Base-by-base conservation (phyloP, 202 grass and related monocot species). In the Panicum hallii region DNA sequence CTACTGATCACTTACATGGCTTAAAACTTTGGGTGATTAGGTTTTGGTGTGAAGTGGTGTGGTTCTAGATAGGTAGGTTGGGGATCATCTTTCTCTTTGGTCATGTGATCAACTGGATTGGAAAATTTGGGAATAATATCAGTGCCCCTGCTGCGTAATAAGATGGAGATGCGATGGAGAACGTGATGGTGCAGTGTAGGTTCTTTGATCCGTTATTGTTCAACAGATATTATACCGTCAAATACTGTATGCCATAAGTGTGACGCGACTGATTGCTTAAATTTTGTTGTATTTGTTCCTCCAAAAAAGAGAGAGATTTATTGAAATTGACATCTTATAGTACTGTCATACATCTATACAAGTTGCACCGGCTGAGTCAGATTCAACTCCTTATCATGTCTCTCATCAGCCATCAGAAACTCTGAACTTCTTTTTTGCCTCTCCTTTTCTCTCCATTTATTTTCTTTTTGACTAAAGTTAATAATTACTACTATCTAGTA, bases 1-100 rank as follows among this genome's bases (percentile, higher is more conserved):
- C 68, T 77, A 81, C 70, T 40, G 68, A 67, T 73, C 71, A 61
- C 65, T 63, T 79, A 70, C 40, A 38, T 42, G 83, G 61, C 38
- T 77, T 36, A 38, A n/a, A 58, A 63, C 9, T 53, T 52, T 32
- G 34, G 52, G 67, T 63, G 49, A 38, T 79, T 81, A 52, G 49
- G 11, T 26, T 73, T 65, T 43, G n/a, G 55, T 53, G 55, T 64
- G 83, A 42, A 17, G 26, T 79, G 30, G 62, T 71, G 47, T 52
- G 14, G 45, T 79, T 34, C 17, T 50, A 79, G 10, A 30, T 50
- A 65, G 44, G 15, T 34, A 34, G 45, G 15, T 32, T 79, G 77
- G 10, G n/a, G 5, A 8, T 16, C 5, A 13, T 6, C 0, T 36
- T 49, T 38, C 30, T 9, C 28, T 67, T 50, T 22, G n/a, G 0